Conservation (phyloP, 345 rosid species). For the Sonneratia alba region DNA sequence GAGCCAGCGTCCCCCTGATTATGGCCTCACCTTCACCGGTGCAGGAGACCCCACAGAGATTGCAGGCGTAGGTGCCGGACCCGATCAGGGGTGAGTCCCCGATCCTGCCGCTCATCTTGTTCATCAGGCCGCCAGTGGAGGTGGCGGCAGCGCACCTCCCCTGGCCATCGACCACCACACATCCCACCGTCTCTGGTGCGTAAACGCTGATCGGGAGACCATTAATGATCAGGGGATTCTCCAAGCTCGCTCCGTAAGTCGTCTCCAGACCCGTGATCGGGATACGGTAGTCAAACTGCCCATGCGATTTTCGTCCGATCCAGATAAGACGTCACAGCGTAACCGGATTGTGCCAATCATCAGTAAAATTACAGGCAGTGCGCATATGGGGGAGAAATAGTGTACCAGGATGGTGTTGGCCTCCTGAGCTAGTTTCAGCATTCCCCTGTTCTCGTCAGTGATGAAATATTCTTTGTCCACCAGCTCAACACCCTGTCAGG, state of each 20-base stretch:
- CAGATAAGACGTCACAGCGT: no score
- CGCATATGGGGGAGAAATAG: no score
- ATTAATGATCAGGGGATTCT: slow-evolving; percentile 56
- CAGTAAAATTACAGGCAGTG: neutral
- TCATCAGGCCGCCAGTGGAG: slow-evolving; percentile 92
- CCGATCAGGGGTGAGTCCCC: slow-evolving; percentile 97
- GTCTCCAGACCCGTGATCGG: slow-evolving; percentile 32
- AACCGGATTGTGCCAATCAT: neutral
- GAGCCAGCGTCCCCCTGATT: slow-evolving; percentile 71
- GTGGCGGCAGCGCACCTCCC: slow-evolving; percentile 92
- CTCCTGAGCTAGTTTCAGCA: slow-evolving; percentile 79
- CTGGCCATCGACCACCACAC: slow-evolving; percentile 75
- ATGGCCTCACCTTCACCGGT: slow-evolving; percentile 98
- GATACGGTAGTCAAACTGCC: slow-evolving; percentile 81
- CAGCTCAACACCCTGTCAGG: slow-evolving; percentile 55
- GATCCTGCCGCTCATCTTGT: slow-evolving; percentile 76
- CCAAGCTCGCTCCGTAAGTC: slow-evolving; percentile 44
- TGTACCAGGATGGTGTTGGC: slow-evolving; percentile 85
- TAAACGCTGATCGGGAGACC: slow-evolving; percentile 86
- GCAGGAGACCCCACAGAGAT: slow-evolving; percentile 80
- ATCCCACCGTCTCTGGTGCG: slow-evolving; percentile 92
- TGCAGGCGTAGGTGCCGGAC: slow-evolving; percentile 79
- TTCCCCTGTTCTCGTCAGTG: slow-evolving; percentile 79
- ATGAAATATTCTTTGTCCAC: slow-evolving; percentile 76
- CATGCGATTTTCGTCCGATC: no score